A percentile compares a stretch with the other conserved stretches of the same genome.
Evolutionary conservation across 108 stramenopile species (phyloP).

Genomic region (Cyclotella baltica): DNA sequence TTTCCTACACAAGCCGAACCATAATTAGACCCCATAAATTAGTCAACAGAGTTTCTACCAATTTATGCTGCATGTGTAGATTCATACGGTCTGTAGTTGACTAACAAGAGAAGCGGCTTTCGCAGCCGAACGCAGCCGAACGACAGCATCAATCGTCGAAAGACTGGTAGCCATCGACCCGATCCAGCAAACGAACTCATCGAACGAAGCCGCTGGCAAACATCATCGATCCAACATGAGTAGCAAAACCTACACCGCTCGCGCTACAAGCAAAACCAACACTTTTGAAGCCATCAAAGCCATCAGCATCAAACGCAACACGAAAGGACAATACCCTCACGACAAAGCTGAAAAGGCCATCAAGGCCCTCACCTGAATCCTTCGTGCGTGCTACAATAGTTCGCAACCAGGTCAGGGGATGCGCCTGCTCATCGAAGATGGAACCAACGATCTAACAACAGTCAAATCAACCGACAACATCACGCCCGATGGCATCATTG

Average conservation of each 20-base stretch:
- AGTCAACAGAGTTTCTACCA: too few relatives aligned
- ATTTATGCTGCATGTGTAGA: too few relatives aligned
- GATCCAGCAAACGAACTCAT: too few relatives aligned
- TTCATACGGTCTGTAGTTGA: too few relatives aligned
- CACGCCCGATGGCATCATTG: not conserved
- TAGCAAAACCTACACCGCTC: not conserved
- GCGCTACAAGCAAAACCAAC: not conserved
- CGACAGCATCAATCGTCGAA: too few relatives aligned
- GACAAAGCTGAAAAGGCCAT: not conserved
- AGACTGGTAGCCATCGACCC: too few relatives aligned
- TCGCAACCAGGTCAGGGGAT: not conserved
- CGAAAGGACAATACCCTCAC: not conserved
- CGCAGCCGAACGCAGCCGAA: too few relatives aligned
- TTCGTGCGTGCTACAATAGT: not conserved
- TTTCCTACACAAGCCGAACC: too few relatives aligned
- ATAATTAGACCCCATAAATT: too few relatives aligned
- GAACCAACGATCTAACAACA: not conserved
- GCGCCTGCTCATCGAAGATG: too few relatives aligned
- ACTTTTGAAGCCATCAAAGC: not conserved
- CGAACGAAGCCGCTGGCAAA: not conserved
- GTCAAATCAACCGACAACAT: conserved; percentile 1
- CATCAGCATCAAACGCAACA: not conserved
- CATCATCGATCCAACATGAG: not conserved
- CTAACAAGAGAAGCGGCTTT: too few relatives aligned
- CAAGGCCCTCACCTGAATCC: not conserved